Base-by-base conservation (phyloP, 495 filamentous ascomycete species). In the Penicillium verhagenii region DNA sequence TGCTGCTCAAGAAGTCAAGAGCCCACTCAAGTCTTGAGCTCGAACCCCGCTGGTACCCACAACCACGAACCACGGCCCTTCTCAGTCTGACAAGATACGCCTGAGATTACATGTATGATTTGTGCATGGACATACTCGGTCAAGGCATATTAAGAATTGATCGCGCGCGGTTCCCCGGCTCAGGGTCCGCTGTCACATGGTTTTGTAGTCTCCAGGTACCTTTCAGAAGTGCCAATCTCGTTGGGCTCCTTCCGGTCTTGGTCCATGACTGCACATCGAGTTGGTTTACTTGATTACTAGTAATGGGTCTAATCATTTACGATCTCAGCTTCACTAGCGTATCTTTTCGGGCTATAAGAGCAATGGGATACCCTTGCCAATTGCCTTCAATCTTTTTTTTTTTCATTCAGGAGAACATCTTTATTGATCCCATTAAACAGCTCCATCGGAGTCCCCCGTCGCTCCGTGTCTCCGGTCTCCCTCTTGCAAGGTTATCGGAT, bases 401-500 rank as follows among this genome's bases (percentile, higher is more conserved):
- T n/a, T n/a, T n/a, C n/a, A n/a, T n/a, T n/a, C n/a, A n/a, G n/a
- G n/a, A n/a, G n/a, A n/a, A n/a, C n/a, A n/a, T n/a, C n/a, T n/a
- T n/a, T n/a, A n/a, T n/a, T n/a, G n/a, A n/a, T n/a, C n/a, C n/a
- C n/a, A n/a, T n/a, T n/a, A 5, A n/a, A 26, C 9, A 6, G 9
- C 23, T 3, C 42, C 24, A 37, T 60, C 58, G 54, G 59, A 54
- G 55, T 52, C 46, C 59, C 51, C 65, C 65, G 65, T 59, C 35
- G 5, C 26, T 33, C 13, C 57, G 55, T n/a, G n/a, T n/a, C n/a
- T n/a, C n/a, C n/a, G n/a, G n/a, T n/a, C n/a, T n/a, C n/a, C n/a
- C n/a, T n/a, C n/a, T n/a, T n/a, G n/a, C n/a, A n/a, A n/a, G n/a
- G n/a, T n/a, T n/a, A n/a, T n/a, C n/a, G n/a, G n/a, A n/a, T n/a